These are phyloP conservation scores for Aureobasidium sp. DNA, from an alignment of 2,329 filamentous ascomycete genomes.

Conservation along the genomic window DNA sequence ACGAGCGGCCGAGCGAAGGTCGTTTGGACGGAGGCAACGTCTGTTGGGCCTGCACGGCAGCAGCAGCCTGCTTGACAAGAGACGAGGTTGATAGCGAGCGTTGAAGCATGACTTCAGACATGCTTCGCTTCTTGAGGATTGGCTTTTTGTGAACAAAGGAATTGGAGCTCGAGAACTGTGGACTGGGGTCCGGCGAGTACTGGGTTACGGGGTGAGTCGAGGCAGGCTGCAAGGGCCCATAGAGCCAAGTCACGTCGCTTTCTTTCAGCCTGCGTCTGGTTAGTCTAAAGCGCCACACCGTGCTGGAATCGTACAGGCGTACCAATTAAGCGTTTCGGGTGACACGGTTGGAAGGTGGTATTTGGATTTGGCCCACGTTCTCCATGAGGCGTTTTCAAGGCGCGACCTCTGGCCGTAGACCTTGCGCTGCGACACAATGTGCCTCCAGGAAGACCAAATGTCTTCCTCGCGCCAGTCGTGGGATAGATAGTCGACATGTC, in stretches of 20 bases:
- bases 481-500: slow-evolving; percentile 91
- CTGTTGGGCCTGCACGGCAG: slow-evolving; percentile 75
- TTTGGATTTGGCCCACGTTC: slow-evolving; percentile 91
- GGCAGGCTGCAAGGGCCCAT: slow-evolving; percentile 79
- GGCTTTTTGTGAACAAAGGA: slow-evolving; percentile 77
- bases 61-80: slow-evolving; percentile 78
- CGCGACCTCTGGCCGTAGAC: slow-evolving; percentile 73
- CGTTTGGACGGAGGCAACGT: slow-evolving; percentile 42
- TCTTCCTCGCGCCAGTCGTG: slow-evolving; percentile 93
- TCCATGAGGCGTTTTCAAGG: slow-evolving; percentile 93
- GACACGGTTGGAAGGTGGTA: slow-evolving; percentile 79
- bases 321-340: slow-evolving; percentile 92
- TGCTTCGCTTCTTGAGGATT: slow-evolving; percentile 91
- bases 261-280: slow-evolving; percentile 71
- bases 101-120: slow-evolving; percentile 92
- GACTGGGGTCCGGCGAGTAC: slow-evolving; percentile 41
- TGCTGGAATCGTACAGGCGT: slow-evolving; percentile 28
- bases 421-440: slow-evolving; percentile 70
- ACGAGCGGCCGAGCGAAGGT: slow-evolving; percentile 44
- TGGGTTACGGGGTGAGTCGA: slow-evolving; percentile 44
- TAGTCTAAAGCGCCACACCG: slow-evolving; percentile 19
- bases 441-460: slow-evolving; percentile 95
- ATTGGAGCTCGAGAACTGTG: slow-evolving; percentile 49
- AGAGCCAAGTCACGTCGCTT: slow-evolving; percentile 94
- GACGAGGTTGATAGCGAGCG: slow-evolving; percentile 81